Evolutionary conservation across 1,284 basidiomycete species (phyloP), one percentile per base, ranked within the genome.

Genomic region (Spongispora temasekensis): DNA sequence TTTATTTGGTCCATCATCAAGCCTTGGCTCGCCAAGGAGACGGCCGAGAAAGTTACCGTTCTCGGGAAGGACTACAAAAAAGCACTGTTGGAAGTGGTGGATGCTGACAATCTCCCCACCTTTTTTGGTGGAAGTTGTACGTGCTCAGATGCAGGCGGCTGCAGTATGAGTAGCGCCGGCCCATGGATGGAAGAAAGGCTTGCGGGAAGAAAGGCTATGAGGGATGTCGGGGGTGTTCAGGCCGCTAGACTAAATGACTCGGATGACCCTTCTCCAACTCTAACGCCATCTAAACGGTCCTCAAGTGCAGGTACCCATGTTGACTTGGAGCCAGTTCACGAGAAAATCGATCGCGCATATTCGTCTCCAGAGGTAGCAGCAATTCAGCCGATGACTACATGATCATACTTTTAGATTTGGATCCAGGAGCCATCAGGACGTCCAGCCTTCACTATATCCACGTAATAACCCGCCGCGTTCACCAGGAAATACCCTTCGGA

Each of bases 21-120:
- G 66, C 85, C 83, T 3, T 90, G 89, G 88, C 75, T 91, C 55
- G 80, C 88, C 12, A 87, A 87, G 69, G 88, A 89, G 70, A 91
- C 89, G 0, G 81, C 77, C 12, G 82, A 81, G 30, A 90, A 90
- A 70, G 78, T 90, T 42, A 80, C 83, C 55, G 81, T 91, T 32
- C 74, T 88, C 48, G 87, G 88, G 31, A 73, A 78, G 55, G 78
- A 89, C 69, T 89, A 88, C 71, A 68, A 77, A 61, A 74, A 80
- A 2, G 78, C 79, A 27, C 76, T 90, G 44, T 77, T 88, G 25
- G 78, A 83, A 19, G 71, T 87, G 44, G 74, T 89, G 55, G 83
- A 86, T 64, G 80, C 77, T 13, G 86, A 88, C 56, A 81, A 77
- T 61, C 73, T 84, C 32, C 82, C 82, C 7, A 44, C 61, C 21